Evolutionary conservation across 2,329 filamentous ascomycete species (phyloP).

Genomic region (Periconia sp.): DNA sequence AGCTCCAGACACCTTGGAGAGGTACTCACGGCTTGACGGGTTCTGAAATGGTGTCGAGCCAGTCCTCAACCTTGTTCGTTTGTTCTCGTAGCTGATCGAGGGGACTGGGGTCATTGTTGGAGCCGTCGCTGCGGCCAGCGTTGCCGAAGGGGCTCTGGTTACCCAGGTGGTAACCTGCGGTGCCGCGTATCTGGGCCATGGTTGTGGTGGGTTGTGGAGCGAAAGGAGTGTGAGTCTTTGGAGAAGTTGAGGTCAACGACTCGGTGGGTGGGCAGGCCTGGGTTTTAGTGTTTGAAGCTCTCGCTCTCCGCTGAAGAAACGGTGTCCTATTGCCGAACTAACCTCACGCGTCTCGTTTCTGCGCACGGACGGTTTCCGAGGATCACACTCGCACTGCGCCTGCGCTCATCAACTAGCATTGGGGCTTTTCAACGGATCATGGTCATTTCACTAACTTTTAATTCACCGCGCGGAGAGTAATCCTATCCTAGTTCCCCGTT

Average conservation of each 20-base stretch:
- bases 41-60: conserved; percentile 82
- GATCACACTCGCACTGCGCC: too few relatives aligned
- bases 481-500: background rate
- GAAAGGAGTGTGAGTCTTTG: conserved; percentile 12
- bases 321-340: conserved; percentile 1
- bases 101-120: conserved; percentile 69
- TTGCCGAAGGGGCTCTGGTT: conserved; percentile 72
- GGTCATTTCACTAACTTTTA: background rate
- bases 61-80: conserved; percentile 97
- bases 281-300: conserved; percentile 31
- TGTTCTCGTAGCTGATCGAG: conserved; percentile 90
- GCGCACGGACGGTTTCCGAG: background rate
- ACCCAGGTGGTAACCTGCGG: conserved; percentile 80
- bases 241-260: conserved; percentile 13
- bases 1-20: background rate
- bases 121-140: conserved; percentile 57
- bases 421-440: background rate
- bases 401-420: background rate
- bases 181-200: conserved; percentile 64
- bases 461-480: background rate
- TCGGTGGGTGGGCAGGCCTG: conserved; percentile 27
- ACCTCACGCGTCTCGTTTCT: background rate
- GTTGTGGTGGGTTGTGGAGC: conserved; percentile 20
- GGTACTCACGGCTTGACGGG: conserved; percentile 87
- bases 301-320: conserved; percentile 9